Conservation (phyloP, 2,329 filamentous ascomycete species). For the Aspergillus arachidicola region DNA sequence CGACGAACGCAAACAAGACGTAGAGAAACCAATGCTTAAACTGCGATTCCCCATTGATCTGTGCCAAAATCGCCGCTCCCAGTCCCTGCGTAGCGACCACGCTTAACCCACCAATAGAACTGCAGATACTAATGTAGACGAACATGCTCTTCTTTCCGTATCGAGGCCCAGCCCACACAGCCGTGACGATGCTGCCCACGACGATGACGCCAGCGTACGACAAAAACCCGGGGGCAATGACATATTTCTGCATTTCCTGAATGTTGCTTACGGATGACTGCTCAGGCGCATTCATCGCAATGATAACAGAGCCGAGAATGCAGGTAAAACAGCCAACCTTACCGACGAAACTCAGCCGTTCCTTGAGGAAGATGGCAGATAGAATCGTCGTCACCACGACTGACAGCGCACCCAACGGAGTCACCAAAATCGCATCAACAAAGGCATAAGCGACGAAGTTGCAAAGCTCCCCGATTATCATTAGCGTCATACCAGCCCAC, state of each 20-base stretch:
- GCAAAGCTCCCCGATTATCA: constrained; percentile 95
- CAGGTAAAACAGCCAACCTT: constrained; percentile 96
- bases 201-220: constrained; percentile 82
- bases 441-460: constrained; percentile 98
- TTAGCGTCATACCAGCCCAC: constrained; percentile 95
- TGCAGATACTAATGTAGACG: constrained; percentile 95
- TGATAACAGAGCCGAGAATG: constrained; percentile 88
- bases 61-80: constrained; percentile 86
- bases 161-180: constrained; percentile 78
- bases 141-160: constrained; percentile 98
- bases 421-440: constrained; percentile 93
- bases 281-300: constrained; percentile 88
- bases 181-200: constrained; percentile 69
- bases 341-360: constrained; percentile 90
- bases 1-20: constrained; percentile 85
- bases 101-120: constrained; percentile 88
- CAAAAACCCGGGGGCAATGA: constrained; percentile 84
- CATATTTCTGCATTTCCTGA: constrained; percentile 87
- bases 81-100: constrained; percentile 94
- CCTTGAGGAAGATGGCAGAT: constrained; percentile 93
- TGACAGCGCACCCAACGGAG: constrained; percentile 84
- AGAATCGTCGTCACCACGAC: constrained; percentile 91
- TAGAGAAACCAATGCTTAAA: constrained; percentile 99
- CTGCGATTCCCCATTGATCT: constrained; percentile 77
- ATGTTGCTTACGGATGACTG: constrained; percentile 85